Base-by-base conservation (phyloP, 2,329 filamentous ascomycete species). In the Aureobasidium subglaciale region DNA sequence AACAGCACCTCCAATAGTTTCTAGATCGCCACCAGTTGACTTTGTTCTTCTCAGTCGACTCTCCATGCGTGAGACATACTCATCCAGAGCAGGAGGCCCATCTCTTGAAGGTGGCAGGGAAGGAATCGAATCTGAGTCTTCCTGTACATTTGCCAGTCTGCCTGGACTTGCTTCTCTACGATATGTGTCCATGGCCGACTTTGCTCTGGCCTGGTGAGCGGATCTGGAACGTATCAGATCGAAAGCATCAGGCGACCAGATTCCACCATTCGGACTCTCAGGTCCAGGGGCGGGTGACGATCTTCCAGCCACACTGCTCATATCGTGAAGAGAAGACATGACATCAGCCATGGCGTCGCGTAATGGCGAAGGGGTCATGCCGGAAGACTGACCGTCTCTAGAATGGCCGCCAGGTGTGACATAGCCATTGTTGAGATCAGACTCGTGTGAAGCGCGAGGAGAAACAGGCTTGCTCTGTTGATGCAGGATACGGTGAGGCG, bases 301-400 rank as follows among this genome's bases (percentile, higher is more conserved):
- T 10, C 67, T 73, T 56, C 79, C 27, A 60, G 78, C 38, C 81
- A 75, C 63, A 24, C 85, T 76, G 16, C 86, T 86, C 77, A 99
- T 88, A 58, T 91, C 90, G 66, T 95, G 86, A 40, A 99, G 73
- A 56, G 93, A 95, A 61, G 93, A 90, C 83, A 97, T 96, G 4
- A 99, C 91, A 70, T 95, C 92, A 66, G 97, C 92, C 90, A 99
- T 99, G 1, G 93, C 93, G 69, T 91, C 90, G 58, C 93, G 81
- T 3, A 99, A 75, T 0, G 93, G 93, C 2, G 93, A 97, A 1
- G 93, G 93, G 0, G 93, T 99, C 65, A 69, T 69, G 24, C 81
- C 82, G 2, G 87, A 84, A 5, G 89, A 90, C 4, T 83, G 83
- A 2, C 85, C 85, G 32, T 75, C 77, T 0, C 86, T 85, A 1